A percentile compares a stretch with the other conserved stretches of the same genome.
Conservation (phyloP, 352 stramenopile genomes). For the Phytophthora palmivora region DNA sequence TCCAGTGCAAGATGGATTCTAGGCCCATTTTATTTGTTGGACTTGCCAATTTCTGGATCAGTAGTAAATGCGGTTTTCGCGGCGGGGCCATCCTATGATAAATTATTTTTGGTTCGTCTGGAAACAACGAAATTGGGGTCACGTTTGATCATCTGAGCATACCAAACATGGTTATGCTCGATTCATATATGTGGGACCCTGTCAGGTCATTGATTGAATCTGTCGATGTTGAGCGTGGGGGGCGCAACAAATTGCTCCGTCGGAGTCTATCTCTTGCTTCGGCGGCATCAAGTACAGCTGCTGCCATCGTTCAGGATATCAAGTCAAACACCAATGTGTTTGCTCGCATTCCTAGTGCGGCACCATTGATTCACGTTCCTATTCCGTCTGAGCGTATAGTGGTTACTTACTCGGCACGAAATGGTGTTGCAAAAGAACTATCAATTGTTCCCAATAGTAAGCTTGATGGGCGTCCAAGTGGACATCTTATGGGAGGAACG, state of each 20-base stretch:
- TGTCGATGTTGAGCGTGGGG: conserved; percentile 61
- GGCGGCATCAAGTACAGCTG: conserved; percentile 64
- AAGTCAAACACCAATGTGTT: conserved; percentile 64
- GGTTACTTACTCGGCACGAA: conserved; percentile 56
- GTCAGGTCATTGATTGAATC: conserved; percentile 73
- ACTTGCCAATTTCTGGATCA: conserved; percentile 56
- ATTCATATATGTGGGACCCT: conserved; percentile 73
- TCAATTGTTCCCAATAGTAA: conserved; percentile 56
- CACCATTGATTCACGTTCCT: conserved; percentile 56
- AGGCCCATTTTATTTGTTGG: conserved; percentile 70
- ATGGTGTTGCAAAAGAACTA: conserved; percentile 43
- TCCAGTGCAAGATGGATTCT: conserved; percentile 61
- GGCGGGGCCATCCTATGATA: conserved; percentile 60
- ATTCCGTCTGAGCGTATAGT: conserved; percentile 58
- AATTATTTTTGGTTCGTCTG: conserved; percentile 60
- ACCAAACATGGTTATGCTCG: conserved; percentile 56
- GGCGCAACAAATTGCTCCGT: conserved; percentile 56
- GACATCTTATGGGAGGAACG: conserved; percentile 64
- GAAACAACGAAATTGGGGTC: conserved; percentile 57
- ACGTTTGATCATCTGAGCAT: conserved; percentile 58
- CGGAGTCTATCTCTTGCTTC: conserved; percentile 64
- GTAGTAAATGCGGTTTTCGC: conserved; percentile 65
- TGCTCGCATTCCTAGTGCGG: conserved; percentile 57
- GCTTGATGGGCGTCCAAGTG: conserved; percentile 60
- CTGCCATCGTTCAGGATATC: conserved; percentile 77